These are phyloP conservation scores for Fusarium sp. DNA, from an alignment of 2,329 filamentous ascomycete species.

Conservation along the genomic window DNA sequence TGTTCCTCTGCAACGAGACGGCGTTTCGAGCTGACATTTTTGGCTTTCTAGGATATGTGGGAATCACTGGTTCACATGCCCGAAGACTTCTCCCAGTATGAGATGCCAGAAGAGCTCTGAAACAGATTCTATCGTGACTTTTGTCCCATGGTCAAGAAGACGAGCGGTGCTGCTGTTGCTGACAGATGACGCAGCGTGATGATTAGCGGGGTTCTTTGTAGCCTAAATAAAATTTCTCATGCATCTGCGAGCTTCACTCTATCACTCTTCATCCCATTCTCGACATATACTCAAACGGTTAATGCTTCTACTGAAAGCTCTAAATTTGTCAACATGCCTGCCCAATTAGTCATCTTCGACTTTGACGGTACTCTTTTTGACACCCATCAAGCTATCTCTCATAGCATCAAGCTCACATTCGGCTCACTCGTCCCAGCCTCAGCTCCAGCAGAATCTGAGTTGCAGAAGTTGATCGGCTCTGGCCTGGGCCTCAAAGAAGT, in stretches of 20 bases:
- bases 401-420: constrained; percentile 7
- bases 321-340: background rate
- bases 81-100: constrained; percentile 10
- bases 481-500: background rate
- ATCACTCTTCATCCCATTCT: too few relatives aligned
- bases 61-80: constrained; percentile 26
- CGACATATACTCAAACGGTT: background rate
- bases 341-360: constrained; percentile 8
- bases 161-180: background rate
- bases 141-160: background rate
- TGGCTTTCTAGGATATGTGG: constrained; percentile 7
- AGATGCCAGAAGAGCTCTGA: background rate
- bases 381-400: constrained; percentile 6
- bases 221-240: background rate
- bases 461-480: background rate
- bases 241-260: background rate
- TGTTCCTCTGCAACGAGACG: rapidly evolving
- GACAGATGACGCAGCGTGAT: background rate
- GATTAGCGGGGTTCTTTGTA: background rate
- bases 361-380: constrained; percentile 12
- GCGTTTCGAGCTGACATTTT: background rate
- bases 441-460: background rate
- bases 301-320: rapidly evolving
- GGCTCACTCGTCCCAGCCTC: background rate
- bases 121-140: too few relatives aligned